Evolutionary conservation across 2,329 filamentous ascomycete genomes (phyloP), one percentile per base, ranked within the genome.

Genomic region (Fusarium sp.): DNA sequence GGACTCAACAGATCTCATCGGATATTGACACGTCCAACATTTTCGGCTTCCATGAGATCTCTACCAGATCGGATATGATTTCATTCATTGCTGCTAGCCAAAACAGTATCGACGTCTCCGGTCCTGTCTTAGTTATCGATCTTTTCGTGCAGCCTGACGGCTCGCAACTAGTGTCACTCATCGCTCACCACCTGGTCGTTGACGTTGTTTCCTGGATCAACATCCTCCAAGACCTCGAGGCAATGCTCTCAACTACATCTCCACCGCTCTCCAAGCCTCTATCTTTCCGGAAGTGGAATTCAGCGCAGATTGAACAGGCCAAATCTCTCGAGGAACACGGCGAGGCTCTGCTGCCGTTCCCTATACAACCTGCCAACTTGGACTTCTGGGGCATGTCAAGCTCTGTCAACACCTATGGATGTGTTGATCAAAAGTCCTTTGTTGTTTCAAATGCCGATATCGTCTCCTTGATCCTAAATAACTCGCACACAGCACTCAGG

Each of bases 201-300:
- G 80, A 82, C 47, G 64, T 82, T 5, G 78, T 82, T 1, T 80
- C 79, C 0, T 83, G 80, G 80, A 71, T 78, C 7, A 72, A 79
- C 4, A 69, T 82, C 2, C 64, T 81, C 0, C 74, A 78, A 32
- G 79, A 83, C 41, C 68, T 83, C 0, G 79, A 82, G 49, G 71
- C 72, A 6, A 58, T 78, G 1, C 64, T 81, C 7, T 68, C 74
- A 7, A 49, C 44, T 24, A 42, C 65, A 2, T 38, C 22, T 5
- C 55, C 63, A 0, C 5, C 61, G 50, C 5, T 64, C 56, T 22
- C 51, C 3, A 61, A 44, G 4, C 69, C 58, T 36, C 7, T 80
- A 54, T 60, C 74, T 0, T 81, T 81, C 61, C 74, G 75, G 25
- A 70, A 63, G 19, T 81, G 79, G 79, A 68, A 67, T 7, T 38